A percentile compares a stretch with the other conserved stretches of the same genome.
phyloP scores from a whole-genome alignment of 2,329 filamentous ascomycete species.

The Monosporascus sp. region DNA sequence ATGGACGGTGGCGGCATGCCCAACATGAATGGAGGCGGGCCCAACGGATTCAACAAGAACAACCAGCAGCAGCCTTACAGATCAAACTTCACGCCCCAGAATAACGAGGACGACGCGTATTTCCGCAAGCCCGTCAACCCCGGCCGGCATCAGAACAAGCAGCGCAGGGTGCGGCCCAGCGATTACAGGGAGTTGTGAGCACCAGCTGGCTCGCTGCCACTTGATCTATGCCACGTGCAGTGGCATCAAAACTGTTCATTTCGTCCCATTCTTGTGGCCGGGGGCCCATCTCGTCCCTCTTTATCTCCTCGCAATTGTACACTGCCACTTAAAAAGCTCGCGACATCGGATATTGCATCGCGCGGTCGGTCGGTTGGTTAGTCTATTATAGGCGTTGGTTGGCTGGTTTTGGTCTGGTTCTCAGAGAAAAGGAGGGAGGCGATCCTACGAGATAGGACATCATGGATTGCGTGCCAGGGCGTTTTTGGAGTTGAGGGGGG shows the following conservation, averaged over 20 bases:
- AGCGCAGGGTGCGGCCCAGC: constrained; percentile 74
- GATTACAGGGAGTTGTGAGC: constrained; percentile 79
- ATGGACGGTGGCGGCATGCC: constrained; percentile 29
- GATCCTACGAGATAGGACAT: too few species aligned
- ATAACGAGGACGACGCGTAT: constrained; percentile 82
- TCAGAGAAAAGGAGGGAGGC: too few species aligned
- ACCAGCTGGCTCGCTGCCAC: neutral
- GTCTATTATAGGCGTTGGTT: too few species aligned
- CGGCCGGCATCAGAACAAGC: constrained; percentile 78
- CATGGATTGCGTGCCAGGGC: too few species aligned
- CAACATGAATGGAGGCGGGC: constrained; percentile 22
- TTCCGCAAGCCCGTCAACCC: constrained; percentile 95
- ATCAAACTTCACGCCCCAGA: constrained; percentile 43
- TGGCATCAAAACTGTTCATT: neutral
- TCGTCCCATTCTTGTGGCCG: neutral
- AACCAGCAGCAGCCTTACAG: constrained; percentile 20
- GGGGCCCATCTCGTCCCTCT: too few species aligned
- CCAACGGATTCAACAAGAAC: constrained; percentile 28
- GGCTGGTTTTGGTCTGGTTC: too few species aligned
- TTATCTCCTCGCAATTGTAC: too few species aligned
- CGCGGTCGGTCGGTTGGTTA: too few species aligned
- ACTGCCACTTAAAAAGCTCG: too few species aligned
- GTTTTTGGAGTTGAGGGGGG: too few species aligned
- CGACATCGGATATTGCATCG: too few species aligned
- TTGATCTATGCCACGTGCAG: too few species aligned